Evolutionary conservation across 805 yeast species (phyloP), one percentile per base, ranked within the genome.

Genomic region (Debaryomyces hansenii): DNA sequence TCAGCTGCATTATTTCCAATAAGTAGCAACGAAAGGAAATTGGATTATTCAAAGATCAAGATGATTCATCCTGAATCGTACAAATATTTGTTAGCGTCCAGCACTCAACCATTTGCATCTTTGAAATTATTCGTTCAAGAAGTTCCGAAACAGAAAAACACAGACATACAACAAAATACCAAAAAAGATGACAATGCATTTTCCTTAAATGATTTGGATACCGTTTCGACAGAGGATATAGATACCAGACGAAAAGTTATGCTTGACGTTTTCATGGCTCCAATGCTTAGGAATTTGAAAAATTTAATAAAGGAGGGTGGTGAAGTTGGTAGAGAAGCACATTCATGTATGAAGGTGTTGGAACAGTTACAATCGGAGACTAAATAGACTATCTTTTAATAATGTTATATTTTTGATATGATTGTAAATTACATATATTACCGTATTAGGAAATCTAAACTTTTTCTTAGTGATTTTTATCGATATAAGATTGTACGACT

Each of bases 221-320:
- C 69, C 5, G 56, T 78, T 8, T 67, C 81, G 1, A 78, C 87
- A 15, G 91, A 86, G 52, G 92, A 87, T 60, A 61, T 70, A 29
- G 67, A 69, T 4, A 80, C 85, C 1, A 69, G 94, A 56, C 59
- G 78, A 27, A 73, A 73, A 42, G 67, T 83, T 0, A 63, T 87
- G 46, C 59, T 66, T 36, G 87, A 82, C 45, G 72, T 79, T 20
- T 85, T 83, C 56, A 56, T 66, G 37, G 62, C 63, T 1, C 79
- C 79, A 9, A 69, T 87, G 41, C 45, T 56, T 16, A 73, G 68
- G 40, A 85, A 87, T 32, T 68, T 85, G 18, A 69, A 65, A 1
- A 69, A 69, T 34, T 56, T 80, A 28, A 63, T 81, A 8, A 81
- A 80, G 55, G 94, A 87, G 52, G 95, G 90, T 10, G 91, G 91